phyloP scores from a whole-genome alignment of 31 red algal genomes.

The Odonthalia washingtoniensis region DNA sequence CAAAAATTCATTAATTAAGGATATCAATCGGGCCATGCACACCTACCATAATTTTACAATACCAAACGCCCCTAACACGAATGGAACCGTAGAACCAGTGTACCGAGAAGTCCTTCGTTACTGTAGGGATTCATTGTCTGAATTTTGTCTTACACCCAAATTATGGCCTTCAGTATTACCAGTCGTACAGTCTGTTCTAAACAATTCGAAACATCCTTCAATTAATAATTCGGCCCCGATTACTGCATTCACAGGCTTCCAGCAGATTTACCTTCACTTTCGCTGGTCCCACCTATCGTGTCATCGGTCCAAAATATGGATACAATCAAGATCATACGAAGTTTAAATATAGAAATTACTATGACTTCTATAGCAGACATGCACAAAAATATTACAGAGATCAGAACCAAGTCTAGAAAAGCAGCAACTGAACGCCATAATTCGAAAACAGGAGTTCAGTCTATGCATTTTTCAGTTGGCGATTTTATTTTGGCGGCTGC shows the following conservation, averaged over 20 bases:
- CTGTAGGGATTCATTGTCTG: slow-evolving; percentile 2
- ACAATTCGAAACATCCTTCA: not conserved
- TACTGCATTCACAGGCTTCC: slow-evolving; percentile 26
- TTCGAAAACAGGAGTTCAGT: too few species aligned
- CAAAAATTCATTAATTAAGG: slow-evolving; percentile 26
- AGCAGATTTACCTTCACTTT: slow-evolving; percentile 17
- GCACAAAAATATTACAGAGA: slow-evolving; percentile 13
- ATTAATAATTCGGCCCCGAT: slow-evolving; percentile 14
- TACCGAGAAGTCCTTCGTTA: not conserved
- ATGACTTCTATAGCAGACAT: slow-evolving; percentile 2
- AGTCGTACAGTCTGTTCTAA: slow-evolving; percentile 35
- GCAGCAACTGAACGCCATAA: slow-evolving; percentile 9
- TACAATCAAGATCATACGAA: not conserved
- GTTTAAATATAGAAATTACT: not conserved
- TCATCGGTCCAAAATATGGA: not conserved
- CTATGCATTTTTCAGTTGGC: too few species aligned
- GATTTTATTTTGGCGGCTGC: too few species aligned
- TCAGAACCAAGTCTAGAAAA: not conserved
- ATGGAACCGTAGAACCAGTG: slow-evolving; percentile 40
- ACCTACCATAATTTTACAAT: slow-evolving; percentile 38
- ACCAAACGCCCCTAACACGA: slow-evolving; percentile 10
- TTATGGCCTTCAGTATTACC: slow-evolving; percentile 48
- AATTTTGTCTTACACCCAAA: slow-evolving; percentile 9
- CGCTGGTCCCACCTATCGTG: not conserved
- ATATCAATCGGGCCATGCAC: slow-evolving; percentile 9